A percentile compares a stretch with the other conserved stretches of the same genome.
Conservation (phyloP, 2,329 filamentous ascomycete species). For the Lachnellula arida region DNA sequence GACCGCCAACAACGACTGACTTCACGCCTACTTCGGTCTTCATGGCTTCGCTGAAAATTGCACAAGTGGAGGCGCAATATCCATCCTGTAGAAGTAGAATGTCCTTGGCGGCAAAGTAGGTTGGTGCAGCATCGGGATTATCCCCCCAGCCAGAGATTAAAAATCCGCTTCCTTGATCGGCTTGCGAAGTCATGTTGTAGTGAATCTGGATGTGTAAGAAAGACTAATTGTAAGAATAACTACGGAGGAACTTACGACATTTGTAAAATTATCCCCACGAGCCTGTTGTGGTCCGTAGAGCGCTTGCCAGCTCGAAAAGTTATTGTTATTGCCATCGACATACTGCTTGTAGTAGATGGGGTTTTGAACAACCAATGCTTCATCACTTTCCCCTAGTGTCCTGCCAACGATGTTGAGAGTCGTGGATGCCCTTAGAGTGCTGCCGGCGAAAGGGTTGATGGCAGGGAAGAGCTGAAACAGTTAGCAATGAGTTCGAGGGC, state of each 20-base stretch:
- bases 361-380: not conserved
- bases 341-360: not conserved
- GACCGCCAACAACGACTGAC: constrained; percentile 48
- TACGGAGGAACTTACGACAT: not conserved
- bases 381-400: not conserved
- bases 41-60: constrained; percentile 49
- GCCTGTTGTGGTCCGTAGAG: not conserved
- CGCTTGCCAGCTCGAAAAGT: not conserved
- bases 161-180: not conserved
- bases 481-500: not conserved
- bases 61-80: constrained; percentile 53
- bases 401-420: not conserved
- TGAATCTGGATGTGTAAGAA: not conserved
- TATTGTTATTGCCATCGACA: not conserved
- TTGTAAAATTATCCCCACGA: not conserved
- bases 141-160: not conserved
- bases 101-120: not conserved
- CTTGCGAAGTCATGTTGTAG: not conserved
- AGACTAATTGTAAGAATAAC: not conserved
- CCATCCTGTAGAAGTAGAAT: constrained; percentile 44
- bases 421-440: not conserved
- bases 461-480: not conserved
- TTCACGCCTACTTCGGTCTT: constrained; percentile 44
- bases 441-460: not conserved
- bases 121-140: not conserved